Base-by-base conservation (phyloP, 805 yeast species). In the Candida peoriensis region DNA sequence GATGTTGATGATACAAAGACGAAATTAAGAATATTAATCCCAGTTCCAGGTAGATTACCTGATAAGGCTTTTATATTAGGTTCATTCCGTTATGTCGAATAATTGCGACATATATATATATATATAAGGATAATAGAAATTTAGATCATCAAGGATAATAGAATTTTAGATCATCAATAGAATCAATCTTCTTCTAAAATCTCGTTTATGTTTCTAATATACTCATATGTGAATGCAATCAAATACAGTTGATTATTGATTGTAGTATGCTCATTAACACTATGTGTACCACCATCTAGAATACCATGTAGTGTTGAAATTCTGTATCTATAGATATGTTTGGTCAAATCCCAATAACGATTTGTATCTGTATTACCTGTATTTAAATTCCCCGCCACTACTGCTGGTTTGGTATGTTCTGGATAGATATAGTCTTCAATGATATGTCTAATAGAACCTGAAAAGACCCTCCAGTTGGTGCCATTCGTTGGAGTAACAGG, bases 21-120 rank as follows among this genome's bases (percentile, higher is more conserved):
- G 12, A 81, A 74, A 46, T 52, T 85, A 36, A 80, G 80, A 49
- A 67, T 93, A 8, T 64, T 90, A 42, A 66, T 88, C 42, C 97
- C 99, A 0, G 81, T 86, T 5, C 96, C 96, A 3, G 94, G 95
- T 1, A 64, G 80, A 26, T 63, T 89, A 17, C 98, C 98, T 0
- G 69, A 78, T 18, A 75, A 78, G 43, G 78, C 83, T 2, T 66
- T 86, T 49, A 56, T 93, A 3, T 61, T 89, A 31, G 95, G 97
- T 2, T 75, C 76, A 25, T 78, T 76, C 47, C 79, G 95, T 46
- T 93, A 86, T 57, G 74, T 79, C 33, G 99, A 93, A 63, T 90
- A 60, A 25, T 14, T n/a, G n/a, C n/a, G n/a, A n/a, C n/a, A n/a
- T n/a, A n/a, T n/a, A n/a, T n/a, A n/a, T n/a, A n/a, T n/a, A n/a